Evolutionary conservation across 305 asterid genomes (phyloP).

Genomic region (Fraxinus platypoda): DNA sequence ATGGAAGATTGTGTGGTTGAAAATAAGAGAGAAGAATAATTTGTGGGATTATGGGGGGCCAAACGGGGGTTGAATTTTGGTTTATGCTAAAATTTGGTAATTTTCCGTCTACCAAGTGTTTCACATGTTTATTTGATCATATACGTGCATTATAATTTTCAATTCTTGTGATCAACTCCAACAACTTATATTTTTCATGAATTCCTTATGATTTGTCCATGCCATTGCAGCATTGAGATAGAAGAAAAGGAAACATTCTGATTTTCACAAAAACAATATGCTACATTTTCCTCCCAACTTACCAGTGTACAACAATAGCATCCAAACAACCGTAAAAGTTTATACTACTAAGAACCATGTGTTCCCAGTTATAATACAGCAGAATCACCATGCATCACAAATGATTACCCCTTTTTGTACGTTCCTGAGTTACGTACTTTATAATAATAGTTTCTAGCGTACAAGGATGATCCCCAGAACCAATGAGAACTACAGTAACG

Average conservation of each 20-base stretch:
- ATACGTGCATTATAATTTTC: neutral
- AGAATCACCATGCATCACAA: neutral
- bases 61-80: neutral
- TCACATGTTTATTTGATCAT: neutral
- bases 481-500: neutral
- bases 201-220: neutral
- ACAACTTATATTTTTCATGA: neutral
- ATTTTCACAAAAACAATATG: neutral
- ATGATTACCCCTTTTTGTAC: neutral
- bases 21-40: too few species aligned
- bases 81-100: neutral
- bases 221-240: neutral
- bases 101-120: neutral
- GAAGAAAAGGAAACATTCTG: neutral
- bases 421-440: neutral
- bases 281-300: neutral
- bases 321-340: neutral
- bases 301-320: neutral
- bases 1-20: too few species aligned
- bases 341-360: neutral
- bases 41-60: too few species aligned
- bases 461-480: neutral
- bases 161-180: neutral
- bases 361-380: neutral
- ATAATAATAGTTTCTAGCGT: neutral